Conservation (phyloP, 768 basidiomycete genomes). For the Lentinula raphanica region DNA sequence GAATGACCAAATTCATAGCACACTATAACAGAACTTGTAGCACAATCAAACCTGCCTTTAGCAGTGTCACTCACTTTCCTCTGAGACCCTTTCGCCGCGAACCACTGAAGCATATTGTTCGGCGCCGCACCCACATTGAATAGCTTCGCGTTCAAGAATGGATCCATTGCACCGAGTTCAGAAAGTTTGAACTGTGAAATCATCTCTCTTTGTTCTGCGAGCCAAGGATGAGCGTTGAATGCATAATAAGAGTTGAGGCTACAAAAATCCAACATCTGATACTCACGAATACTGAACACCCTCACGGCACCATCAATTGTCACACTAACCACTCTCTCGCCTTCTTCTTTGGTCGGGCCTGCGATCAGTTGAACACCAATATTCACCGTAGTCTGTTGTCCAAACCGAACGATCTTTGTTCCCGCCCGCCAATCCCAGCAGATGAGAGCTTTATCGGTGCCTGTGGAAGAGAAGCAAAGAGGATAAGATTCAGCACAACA, state of each 20-base stretch:
- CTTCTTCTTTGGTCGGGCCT: constrained; percentile 42
- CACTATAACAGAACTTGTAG: constrained; percentile 44
- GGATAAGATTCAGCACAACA: background rate
- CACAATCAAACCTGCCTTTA: too few species aligned
- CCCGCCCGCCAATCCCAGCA: constrained; percentile 91
- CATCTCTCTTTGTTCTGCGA: constrained; percentile 70
- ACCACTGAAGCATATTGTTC: constrained; percentile 93
- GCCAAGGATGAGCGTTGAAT: background rate
- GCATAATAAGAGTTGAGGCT: too few species aligned
- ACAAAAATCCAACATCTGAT: too few species aligned
- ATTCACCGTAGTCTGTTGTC: constrained; percentile 89
- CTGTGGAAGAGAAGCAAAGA: constrained; percentile 9
- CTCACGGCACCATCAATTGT: constrained; percentile 90
- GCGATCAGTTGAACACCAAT: constrained; percentile 84
- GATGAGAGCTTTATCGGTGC: constrained; percentile 67
- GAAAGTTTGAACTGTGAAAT: constrained; percentile 86
- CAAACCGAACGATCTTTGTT: constrained; percentile 84
- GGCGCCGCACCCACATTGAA: constrained; percentile 76
- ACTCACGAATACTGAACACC: constrained; percentile 85
- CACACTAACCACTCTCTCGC: constrained; percentile 83
- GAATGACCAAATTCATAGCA: constrained; percentile 80
- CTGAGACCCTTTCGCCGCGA: constrained; percentile 83
- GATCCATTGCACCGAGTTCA: constrained; percentile 67
- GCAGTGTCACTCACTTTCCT: constrained; percentile 70
- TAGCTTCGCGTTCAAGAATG: constrained; percentile 59